Evolutionary conservation across 2,329 filamentous ascomycete genomes (phyloP).

Genomic region (Colletotrichum cuscutae): DNA sequence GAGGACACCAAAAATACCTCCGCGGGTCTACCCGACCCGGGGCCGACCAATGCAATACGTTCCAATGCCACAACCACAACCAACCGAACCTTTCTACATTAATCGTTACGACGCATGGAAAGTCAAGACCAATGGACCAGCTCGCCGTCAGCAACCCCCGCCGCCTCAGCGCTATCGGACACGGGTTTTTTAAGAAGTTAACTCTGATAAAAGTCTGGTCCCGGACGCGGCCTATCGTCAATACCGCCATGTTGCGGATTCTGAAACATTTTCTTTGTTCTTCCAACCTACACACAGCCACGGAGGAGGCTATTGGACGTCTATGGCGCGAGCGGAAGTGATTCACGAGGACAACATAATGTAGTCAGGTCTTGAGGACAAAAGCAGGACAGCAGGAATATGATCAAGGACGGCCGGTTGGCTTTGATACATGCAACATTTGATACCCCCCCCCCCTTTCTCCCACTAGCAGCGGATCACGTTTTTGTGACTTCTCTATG

Average conservation of each 20-base stretch:
- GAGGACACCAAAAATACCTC: neutral
- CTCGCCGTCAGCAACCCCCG: neutral
- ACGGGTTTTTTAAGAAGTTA: too few species aligned
- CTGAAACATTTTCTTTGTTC: accelerated
- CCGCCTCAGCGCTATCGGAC: neutral
- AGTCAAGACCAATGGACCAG: neutral
- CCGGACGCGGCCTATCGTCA: neutral
- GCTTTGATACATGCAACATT: neutral
- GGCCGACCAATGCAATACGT: too few species aligned
- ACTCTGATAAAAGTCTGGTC: neutral
- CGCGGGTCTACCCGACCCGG: neutral
- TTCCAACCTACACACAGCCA: neutral
- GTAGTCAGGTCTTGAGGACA: neutral
- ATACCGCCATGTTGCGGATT: neutral
- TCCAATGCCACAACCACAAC: neutral
- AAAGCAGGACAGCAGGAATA: neutral
- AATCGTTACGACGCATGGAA: slow-evolving; percentile 4
- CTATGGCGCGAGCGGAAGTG: neutral
- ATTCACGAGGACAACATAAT: neutral
- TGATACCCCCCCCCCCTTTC: neutral
- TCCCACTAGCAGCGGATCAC: too few species aligned
- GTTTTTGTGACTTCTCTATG: too few species aligned
- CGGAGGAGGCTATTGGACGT: too few species aligned
- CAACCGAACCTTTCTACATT: neutral
- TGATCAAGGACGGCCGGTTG: neutral